Evolutionary conservation across 257 asterid species (phyloP).

Genomic region (Craterostigma plantagineum): DNA sequence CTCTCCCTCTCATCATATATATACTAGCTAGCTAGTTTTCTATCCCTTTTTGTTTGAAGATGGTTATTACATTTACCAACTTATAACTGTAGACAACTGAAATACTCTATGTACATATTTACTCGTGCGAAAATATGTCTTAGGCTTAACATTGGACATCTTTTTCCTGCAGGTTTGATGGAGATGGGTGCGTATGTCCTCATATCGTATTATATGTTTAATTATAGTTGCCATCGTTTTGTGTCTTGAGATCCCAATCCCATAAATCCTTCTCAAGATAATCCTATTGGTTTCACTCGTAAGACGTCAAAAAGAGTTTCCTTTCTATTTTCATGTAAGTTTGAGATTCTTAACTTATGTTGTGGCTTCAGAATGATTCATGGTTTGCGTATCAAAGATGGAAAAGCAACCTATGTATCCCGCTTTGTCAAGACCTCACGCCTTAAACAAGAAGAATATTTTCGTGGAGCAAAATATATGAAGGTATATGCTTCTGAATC

Average conservation of each 20-base stretch:
- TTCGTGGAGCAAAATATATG: conserved; percentile 71
- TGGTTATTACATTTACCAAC: not conserved
- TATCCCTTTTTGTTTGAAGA: not conserved
- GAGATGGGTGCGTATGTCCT: conserved; percentile 77
- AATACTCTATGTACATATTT: conserved; percentile 5
- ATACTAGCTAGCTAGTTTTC: not conserved
- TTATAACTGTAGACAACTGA: conserved; percentile 1
- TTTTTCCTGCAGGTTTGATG: conserved; percentile 79
- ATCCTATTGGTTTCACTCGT: too few relatives aligned
- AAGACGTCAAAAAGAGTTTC: too few relatives aligned
- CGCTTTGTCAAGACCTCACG: conserved; percentile 85
- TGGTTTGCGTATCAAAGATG: conserved; percentile 85
- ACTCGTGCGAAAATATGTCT: conserved; percentile 3
- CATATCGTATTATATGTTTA: conserved; percentile 12
- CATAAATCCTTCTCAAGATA: too few relatives aligned
- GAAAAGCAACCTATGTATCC: conserved; percentile 83
- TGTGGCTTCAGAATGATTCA: conserved; percentile 63
- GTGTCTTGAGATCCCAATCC: too few relatives aligned
- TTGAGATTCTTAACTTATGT: too few relatives aligned
- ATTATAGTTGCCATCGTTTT: conserved; percentile 10
- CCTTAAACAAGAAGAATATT: conserved; percentile 77
- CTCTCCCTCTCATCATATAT: not conserved
- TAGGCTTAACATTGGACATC: conserved; percentile 11
- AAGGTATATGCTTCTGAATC: conserved; percentile 25
- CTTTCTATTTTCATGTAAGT: too few relatives aligned